A percentile compares a stretch with the other conserved stretches of the same genome.
Evolutionary conservation across 2,329 filamentous ascomycete genomes (phyloP).

Genomic region (Talaromyces sp.): DNA sequence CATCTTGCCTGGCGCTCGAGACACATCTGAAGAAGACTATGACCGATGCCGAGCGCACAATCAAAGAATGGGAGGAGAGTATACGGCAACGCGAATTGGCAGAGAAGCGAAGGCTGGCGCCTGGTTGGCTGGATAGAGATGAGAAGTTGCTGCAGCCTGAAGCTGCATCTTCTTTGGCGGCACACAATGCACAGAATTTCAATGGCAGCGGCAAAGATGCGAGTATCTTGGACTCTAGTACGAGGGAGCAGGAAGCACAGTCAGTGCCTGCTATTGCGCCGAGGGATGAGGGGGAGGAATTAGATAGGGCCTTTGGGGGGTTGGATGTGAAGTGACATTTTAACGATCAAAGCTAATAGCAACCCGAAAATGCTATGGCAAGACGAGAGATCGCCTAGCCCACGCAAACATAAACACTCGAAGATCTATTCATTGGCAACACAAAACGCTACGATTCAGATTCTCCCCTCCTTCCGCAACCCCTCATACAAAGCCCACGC

Average conservation of each 20-base stretch:
- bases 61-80: conserved; percentile 67
- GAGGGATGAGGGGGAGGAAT: conserved; percentile 49
- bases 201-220: background rate
- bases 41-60: conserved; percentile 61
- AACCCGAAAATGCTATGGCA: background rate
- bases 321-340: conserved; percentile 45
- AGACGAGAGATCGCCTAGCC: background rate
- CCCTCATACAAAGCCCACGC: conserved; percentile 56
- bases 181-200: conserved; percentile 16
- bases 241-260: conserved; percentile 31
- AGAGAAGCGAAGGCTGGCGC: conserved; percentile 62
- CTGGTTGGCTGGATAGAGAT: conserved; percentile 62
- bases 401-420: background rate
- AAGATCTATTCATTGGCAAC: background rate
- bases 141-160: conserved; percentile 58
- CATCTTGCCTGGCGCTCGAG: conserved; percentile 74
- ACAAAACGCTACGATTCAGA: conserved; percentile 24
- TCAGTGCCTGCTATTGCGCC: conserved; percentile 41
- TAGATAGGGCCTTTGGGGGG: conserved; percentile 54
- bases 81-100: conserved; percentile 58
- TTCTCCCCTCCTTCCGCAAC: conserved; percentile 46
- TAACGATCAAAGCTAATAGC: conserved; percentile 16
- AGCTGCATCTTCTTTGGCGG: conserved; percentile 21
- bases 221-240: conserved; percentile 40
- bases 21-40: conserved; percentile 69